A percentile compares a stretch with the other conserved stretches of the same genome.
These are phyloP conservation scores for Alternaria solani DNA, from an alignment of 2,329 filamentous ascomycete species.

Conservation along the genomic window DNA sequence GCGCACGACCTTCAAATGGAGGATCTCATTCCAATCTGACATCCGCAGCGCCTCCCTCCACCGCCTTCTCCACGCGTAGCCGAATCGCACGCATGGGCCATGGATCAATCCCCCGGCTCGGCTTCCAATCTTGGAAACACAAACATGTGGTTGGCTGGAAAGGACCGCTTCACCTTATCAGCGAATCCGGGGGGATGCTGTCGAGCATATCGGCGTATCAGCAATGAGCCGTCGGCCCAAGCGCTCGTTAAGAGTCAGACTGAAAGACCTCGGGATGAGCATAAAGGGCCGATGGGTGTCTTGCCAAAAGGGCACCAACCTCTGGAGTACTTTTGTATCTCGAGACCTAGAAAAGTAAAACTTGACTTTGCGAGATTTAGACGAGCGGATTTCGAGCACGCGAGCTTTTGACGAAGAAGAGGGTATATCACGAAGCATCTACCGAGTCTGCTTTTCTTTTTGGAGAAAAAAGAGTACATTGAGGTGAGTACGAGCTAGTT, in stretches of 20 bases:
- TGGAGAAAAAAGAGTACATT: background rate
- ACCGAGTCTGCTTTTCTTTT: background rate
- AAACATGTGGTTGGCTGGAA: background rate
- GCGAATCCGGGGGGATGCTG: background rate
- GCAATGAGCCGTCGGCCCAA: constrained; percentile 2
- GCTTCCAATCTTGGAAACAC: constrained; percentile 1
- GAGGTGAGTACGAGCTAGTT: background rate
- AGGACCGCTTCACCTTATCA: constrained; percentile 1
- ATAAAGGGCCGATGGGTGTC: background rate
- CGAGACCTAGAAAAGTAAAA: no score
- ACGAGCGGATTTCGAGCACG: background rate
- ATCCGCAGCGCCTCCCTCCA: background rate
- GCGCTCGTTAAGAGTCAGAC: constrained; percentile 1
- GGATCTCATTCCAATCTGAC: background rate
- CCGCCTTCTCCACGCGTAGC: constrained; percentile 4
- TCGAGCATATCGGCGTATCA: constrained; percentile 4
- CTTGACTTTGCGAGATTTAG: no score
- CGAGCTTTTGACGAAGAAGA: background rate
- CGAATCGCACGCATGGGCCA: constrained; percentile 1
- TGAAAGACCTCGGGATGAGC: background rate
- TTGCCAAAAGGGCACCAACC: background rate
- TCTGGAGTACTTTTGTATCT: background rate
- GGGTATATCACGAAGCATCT: background rate
- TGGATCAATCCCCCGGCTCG: constrained; percentile 2
- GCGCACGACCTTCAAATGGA: rapidly evolving